Percentiles rank a stretch among this genome's conserved stretches.
These are phyloP conservation scores for Tripterygium wilfordii DNA, from an alignment of 177 flowering plant genomes.

Conservation along the genomic window DNA sequence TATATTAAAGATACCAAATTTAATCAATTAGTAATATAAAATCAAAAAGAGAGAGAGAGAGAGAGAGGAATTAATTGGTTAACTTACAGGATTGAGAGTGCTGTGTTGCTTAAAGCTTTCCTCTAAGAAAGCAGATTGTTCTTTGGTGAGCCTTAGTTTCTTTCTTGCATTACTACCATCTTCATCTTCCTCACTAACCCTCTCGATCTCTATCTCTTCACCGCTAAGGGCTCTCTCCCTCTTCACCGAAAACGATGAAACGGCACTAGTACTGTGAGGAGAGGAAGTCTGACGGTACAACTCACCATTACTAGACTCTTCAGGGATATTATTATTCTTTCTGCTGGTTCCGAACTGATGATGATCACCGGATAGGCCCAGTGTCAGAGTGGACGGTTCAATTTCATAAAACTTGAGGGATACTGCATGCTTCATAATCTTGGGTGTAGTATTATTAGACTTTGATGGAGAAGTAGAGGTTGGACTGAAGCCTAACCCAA, in stretches of 20 bases:
- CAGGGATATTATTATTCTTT: no score
- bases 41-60: constrained; percentile 4
- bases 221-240: constrained; percentile 57
- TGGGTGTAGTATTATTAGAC: no score
- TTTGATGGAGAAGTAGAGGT: no score
- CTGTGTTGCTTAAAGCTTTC: constrained; percentile 85
- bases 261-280: constrained; percentile 53
- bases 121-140: constrained; percentile 80
- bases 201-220: constrained; percentile 53
- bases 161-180: constrained; percentile 64
- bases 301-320: constrained; percentile 7
- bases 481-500: constrained; percentile 43
- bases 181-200: constrained; percentile 67
- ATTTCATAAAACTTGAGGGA: constrained; percentile 6
- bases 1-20: background rate
- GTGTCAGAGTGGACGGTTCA: constrained; percentile 55
- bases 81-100: constrained; percentile 79
- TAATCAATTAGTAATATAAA: no score
- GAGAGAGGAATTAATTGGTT: constrained; percentile 8
- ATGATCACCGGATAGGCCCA: constrained; percentile 42
- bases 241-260: constrained; percentile 69
- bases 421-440: constrained; percentile 3
- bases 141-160: constrained; percentile 83
- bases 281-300: constrained; percentile 38
- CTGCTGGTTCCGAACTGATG: background rate